Evolutionary conservation across 2,329 filamentous ascomycete genomes (phyloP).

Genomic region (Chaetomium olivaceum): DNA sequence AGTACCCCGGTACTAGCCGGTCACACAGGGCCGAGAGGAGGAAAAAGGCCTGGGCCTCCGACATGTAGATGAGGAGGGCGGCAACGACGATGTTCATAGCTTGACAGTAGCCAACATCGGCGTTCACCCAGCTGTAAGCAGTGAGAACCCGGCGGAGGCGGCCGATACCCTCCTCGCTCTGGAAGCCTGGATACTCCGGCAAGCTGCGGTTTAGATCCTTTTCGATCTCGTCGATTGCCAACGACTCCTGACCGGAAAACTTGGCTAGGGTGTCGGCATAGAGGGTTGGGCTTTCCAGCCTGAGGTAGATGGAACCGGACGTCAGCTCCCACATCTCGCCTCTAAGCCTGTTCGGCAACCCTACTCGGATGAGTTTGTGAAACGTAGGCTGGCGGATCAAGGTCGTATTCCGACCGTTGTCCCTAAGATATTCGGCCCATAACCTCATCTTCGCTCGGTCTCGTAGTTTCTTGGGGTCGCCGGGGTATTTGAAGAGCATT

Average conservation of each 20-base stretch:
- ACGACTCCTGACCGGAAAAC: constrained; percentile 79
- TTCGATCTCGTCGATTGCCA: constrained; percentile 98
- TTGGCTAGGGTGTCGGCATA: constrained; percentile 84
- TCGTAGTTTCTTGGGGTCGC: constrained; percentile 88
- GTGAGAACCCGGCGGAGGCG: constrained; percentile 87
- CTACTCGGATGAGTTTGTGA: constrained; percentile 94
- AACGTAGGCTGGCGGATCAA: constrained; percentile 94
- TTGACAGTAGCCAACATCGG: constrained; percentile 96
- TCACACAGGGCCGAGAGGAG: constrained; percentile 89
- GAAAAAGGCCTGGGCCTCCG: constrained; percentile 93
- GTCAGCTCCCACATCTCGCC: constrained; percentile 96
- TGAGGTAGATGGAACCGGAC: constrained; percentile 85
- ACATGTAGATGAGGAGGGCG: constrained; percentile 98
- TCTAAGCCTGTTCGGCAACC: constrained; percentile 85
- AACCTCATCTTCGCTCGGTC: constrained; percentile 96
- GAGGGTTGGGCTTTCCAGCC: constrained; percentile 79
- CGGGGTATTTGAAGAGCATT: constrained; percentile 90
- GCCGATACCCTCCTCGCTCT: constrained; percentile 92
- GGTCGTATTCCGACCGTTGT: constrained; percentile 91
- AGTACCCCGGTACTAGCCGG: constrained; percentile 90
- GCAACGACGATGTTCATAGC: constrained; percentile 99
- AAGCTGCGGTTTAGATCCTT: constrained; percentile 96
- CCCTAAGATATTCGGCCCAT: constrained; percentile 94
- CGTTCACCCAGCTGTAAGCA: constrained; percentile 95
- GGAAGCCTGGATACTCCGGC: constrained; percentile 95